These are phyloP conservation scores for Aureobasidium sp. DNA, from an alignment of 2,329 filamentous ascomycete genomes.

Conservation along the genomic window DNA sequence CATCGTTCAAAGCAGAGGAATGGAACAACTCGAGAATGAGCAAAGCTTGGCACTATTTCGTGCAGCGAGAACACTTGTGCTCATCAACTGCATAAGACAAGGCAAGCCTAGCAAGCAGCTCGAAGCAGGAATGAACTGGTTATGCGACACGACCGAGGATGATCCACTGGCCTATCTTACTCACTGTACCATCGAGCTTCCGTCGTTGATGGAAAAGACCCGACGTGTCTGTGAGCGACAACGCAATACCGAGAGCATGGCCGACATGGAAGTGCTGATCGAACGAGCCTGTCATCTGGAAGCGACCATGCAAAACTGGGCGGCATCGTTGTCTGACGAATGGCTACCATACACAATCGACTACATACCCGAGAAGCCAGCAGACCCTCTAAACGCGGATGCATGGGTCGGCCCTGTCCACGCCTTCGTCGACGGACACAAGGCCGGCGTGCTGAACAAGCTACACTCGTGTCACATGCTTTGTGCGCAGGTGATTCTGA, in stretches of 20 bases:
- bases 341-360: constrained; percentile 6
- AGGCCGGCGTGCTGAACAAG: constrained; percentile 10
- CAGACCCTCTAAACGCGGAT: not conserved
- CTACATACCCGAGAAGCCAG: constrained; percentile 8
- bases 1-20: constrained; percentile 41
- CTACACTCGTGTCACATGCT: constrained; percentile 4
- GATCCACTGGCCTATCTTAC: constrained; percentile 1
- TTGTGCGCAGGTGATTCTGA: not conserved
- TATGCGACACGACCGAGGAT: constrained; percentile 4
- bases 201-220: not conserved
- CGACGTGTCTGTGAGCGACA: not conserved
- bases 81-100: constrained; percentile 13
- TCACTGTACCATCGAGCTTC: constrained; percentile 6
- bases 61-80: constrained; percentile 8
- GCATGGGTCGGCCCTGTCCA: constrained; percentile 12
- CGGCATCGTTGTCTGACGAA: not conserved
- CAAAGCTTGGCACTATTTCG: constrained; percentile 13
- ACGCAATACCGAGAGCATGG: not conserved
- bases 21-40: constrained; percentile 24
- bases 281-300: constrained; percentile 7
- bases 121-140: constrained; percentile 4
- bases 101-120: constrained; percentile 2
- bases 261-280: not conserved
- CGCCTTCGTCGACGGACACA: not conserved
- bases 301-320: constrained; percentile 8